phyloP scores from a whole-genome alignment of 176 grass and related monocot species.

The Chrysopogon serrulatus region DNA sequence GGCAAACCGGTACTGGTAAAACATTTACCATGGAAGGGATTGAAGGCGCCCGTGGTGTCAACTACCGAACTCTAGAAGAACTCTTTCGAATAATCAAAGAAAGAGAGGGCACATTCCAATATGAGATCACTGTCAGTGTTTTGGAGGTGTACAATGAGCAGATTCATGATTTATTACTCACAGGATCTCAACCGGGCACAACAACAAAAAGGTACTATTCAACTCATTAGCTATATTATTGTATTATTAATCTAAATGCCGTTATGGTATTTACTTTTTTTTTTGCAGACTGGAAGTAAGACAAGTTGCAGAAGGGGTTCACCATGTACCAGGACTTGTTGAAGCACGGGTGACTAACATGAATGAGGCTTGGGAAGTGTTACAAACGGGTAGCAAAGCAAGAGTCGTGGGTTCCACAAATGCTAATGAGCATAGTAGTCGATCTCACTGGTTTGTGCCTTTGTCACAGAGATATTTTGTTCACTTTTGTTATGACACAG shows the following conservation, averaged over 20 bases:
- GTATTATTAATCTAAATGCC: not conserved
- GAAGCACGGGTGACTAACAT: constrained; percentile 70
- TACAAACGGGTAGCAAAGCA: constrained; percentile 90
- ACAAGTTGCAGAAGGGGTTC: constrained; percentile 82
- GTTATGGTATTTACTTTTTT: not conserved
- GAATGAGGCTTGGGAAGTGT: constrained; percentile 87
- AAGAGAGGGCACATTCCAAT: constrained; percentile 58
- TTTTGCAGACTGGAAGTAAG: constrained; percentile 74
- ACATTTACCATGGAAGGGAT: constrained; percentile 98
- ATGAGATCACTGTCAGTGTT: constrained; percentile 81
- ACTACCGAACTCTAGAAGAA: constrained; percentile 82
- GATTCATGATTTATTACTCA: constrained; percentile 82
- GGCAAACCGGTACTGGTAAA: constrained; percentile 93
- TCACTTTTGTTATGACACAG: not conserved
- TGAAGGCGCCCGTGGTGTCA: constrained; percentile 78
- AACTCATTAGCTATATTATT: not conserved
- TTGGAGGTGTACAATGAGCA: constrained; percentile 97
- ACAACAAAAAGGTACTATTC: constrained; percentile 61
- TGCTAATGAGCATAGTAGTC: constrained; percentile 96
- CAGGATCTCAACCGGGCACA: constrained; percentile 49
- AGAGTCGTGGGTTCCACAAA: constrained; percentile 84
- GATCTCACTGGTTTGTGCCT: constrained; percentile 64
- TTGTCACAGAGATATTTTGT: not conserved
- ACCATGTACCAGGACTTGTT: constrained; percentile 95
- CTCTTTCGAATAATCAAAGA: constrained; percentile 82